Base-by-base conservation (phyloP, 805 yeast species). In the Metschnikowia similis region DNA sequence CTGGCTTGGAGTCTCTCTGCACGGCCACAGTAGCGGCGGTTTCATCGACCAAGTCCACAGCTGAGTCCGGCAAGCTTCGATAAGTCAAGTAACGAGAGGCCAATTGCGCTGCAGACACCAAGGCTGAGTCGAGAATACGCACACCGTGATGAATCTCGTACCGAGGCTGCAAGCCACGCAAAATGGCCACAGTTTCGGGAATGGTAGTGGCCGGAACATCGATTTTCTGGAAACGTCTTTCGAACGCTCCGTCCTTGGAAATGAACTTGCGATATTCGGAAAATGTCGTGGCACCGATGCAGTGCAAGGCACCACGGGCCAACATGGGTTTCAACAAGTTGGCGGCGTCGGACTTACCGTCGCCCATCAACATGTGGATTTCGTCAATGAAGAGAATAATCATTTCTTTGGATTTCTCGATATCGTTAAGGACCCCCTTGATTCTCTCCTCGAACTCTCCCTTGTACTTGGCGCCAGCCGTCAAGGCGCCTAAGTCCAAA, bases 281-380 rank as follows among this genome's bases (percentile, higher is more conserved):
- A 60, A 89, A 85, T 1, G 99, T 94, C 28, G 99, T 94, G 28
- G 99, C 99, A 74, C 99, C 99, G 65, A 91, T 91, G 70, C 97
- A 96, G 70, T 94, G 97, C 64, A 94, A 82, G 47, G 87, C 80
- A 60, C 99, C 98, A 72, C 99, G 84, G 2, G 99, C 97, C 56
- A 94, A 81, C 79, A 95, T 95, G 35, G 99, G 99, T 73, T 94
- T 94, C 67, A 94, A 81, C 62, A 94, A 80, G 70, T 94, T 94
- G 37, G 99, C 99, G 39, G 96, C 96, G 68, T 94, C 99, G 55
- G 87, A 83, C 72, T 91, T 94, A 66, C 99, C 99, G 66, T 94
- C 96, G 61, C 99, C 99, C 99, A 94, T 94, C 58, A 94, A 81
- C 97, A 94, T 94, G 72, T 94, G 99, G 66, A 94, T 94, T 72